Base-by-base conservation (phyloP, 2,329 filamentous ascomycete genomes). In the Fusarium zealandicum region DNA sequence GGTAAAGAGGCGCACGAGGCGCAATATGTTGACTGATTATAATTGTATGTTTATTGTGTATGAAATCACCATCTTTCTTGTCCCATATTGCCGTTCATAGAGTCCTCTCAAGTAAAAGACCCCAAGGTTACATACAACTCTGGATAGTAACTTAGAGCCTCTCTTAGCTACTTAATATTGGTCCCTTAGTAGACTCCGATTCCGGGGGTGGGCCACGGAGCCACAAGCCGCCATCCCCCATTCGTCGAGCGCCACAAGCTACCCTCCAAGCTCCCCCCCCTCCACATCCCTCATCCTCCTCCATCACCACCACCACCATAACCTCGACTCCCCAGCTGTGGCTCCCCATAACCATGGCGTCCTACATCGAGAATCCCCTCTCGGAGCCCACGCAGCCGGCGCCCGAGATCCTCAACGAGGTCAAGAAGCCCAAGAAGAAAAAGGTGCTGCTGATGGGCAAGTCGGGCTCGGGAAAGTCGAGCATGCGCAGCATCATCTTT, bases 401-500 rank as follows among this genome's bases (percentile, higher is more conserved):
- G 8, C 66, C 66, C 45, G 78, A 78, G 45, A 57, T 78, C 43
- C 73, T 76, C 56, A 78, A 68, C 63, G 82, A 84, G 71, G 76
- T 85, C 61, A 85, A 84, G 75, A 88, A 88, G 65, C 83, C 84
- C 68, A 90, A 92, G 80, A 93, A 93, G 82, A 91, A 90, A 79
- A 93, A 93, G 82, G 90, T 93, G 44, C 80, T 93, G 42, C 79
- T 93, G 58, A 93, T 93, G 95, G 95, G 95, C 66, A 97, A 97
- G 80, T 96, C 91, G 59, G 95, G 95, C 48, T 96, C 93, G 0
- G 95, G 95, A 49, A 99, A 99, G 77, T 97, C 93, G 35, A 97
- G 92, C 51, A 99, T 99, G 95, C 86, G 95, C 61, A 95, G 90
- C 70, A 98, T 99, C 71, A 97, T 99, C 73, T 99, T 99, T 77